These are phyloP conservation scores for Metschnikowia reukaufii DNA, from an alignment of 805 yeast genomes.

Conservation along the genomic window DNA sequence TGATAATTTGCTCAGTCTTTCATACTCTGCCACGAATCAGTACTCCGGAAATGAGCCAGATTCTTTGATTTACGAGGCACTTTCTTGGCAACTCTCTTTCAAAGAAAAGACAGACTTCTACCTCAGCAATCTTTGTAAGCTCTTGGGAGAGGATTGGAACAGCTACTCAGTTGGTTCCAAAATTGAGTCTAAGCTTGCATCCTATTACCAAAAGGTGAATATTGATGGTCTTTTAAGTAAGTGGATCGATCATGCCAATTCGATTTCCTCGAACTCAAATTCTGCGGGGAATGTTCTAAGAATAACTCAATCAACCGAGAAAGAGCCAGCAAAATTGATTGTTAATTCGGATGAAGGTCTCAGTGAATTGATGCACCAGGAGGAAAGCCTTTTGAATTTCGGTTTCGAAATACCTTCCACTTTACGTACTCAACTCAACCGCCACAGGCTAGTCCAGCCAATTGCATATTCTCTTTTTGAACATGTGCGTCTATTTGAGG, in stretches of 20 bases:
- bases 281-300: constrained; percentile 1
- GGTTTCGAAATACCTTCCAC: constrained; percentile 60
- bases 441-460: constrained; percentile 54
- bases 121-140: constrained; percentile 19
- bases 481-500: constrained; percentile 43
- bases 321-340: not conserved
- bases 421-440: constrained; percentile 47
- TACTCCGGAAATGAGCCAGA: not conserved
- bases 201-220: constrained; percentile 48
- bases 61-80: not conserved
- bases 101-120: constrained; percentile 27
- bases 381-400: constrained; percentile 26
- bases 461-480: constrained; percentile 56
- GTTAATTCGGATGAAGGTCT: constrained; percentile 7
- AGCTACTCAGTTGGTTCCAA: constrained; percentile 53
- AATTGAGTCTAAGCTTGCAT: constrained; percentile 50
- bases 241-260: constrained; percentile 45
- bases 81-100: constrained; percentile 7
- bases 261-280: not conserved
- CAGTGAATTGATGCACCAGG: constrained; percentile 7
- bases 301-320: not conserved
- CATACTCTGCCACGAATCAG: constrained; percentile 1
- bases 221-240: constrained; percentile 38
- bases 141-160: constrained; percentile 39
- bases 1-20: constrained; percentile 9